phyloP scores from a whole-genome alignment of 2,329 filamentous ascomycete species.

The Fragosphaeria purpurea region DNA sequence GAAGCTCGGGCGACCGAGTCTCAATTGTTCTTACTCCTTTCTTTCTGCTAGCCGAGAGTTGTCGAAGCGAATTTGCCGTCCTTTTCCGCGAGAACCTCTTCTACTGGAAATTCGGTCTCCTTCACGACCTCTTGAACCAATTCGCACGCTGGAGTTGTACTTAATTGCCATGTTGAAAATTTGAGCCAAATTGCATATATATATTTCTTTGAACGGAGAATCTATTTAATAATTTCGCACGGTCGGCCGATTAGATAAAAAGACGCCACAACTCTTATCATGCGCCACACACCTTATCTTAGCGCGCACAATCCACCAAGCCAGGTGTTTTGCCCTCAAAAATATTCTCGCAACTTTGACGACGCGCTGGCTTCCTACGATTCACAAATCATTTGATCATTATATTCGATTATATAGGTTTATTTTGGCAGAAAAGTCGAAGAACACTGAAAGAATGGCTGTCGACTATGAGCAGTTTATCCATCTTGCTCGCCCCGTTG shows the following conservation, averaged over 20 bases:
- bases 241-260: not conserved
- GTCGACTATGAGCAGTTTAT: slow-evolving; percentile 74
- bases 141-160: too few species aligned
- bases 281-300: slow-evolving; percentile 31
- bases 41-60: slow-evolving; percentile 35
- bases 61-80: slow-evolving; percentile 32
- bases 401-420: not conserved
- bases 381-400: slow-evolving; percentile 6
- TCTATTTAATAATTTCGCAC: too few species aligned
- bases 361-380: slow-evolving; percentile 10
- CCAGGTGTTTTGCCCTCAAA: slow-evolving; percentile 18
- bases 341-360: slow-evolving; percentile 14
- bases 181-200: too few species aligned
- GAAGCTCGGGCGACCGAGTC: too few species aligned
- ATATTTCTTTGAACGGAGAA: too few species aligned
- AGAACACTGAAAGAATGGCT: slow-evolving; percentile 51
- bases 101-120: slow-evolving; percentile 6
- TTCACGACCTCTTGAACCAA: too few species aligned
- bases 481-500: slow-evolving; percentile 86
- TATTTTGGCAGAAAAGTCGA: not conserved
- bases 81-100: slow-evolving; percentile 14
- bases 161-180: too few species aligned
- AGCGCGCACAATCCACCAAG: slow-evolving; percentile 38
- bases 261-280: slow-evolving; percentile 23
- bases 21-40: slow-evolving; percentile 26